These are phyloP conservation scores for Hypoxylon cercidicola DNA, from an alignment of 495 filamentous ascomycete genomes.

Conservation along the genomic window DNA sequence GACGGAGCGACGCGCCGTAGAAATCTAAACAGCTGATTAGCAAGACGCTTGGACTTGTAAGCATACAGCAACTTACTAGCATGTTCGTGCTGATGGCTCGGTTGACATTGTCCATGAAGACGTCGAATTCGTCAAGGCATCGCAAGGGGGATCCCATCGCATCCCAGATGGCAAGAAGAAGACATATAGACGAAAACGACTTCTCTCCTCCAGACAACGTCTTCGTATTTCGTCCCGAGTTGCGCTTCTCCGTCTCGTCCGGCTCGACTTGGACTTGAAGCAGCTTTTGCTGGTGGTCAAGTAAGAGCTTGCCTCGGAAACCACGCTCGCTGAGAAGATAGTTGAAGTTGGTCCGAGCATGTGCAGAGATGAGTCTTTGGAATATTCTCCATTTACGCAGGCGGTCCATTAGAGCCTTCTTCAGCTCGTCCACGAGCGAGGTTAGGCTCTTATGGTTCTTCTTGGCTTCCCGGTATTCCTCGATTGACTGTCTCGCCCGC, in stretches of 20 bases:
- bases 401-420: constrained; percentile 73
- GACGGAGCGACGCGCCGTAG: constrained; percentile 82
- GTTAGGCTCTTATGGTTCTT: constrained; percentile 56
- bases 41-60: constrained; percentile 8
- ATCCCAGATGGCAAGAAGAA: constrained; percentile 93
- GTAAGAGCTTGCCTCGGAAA: constrained; percentile 82
- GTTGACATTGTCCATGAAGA: constrained; percentile 99
- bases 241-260: constrained; percentile 74
- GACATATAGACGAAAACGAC: constrained; percentile 95
- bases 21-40: constrained; percentile 65
- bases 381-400: constrained; percentile 82
- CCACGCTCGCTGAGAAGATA: constrained; percentile 88
- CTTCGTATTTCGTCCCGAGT: constrained; percentile 80
- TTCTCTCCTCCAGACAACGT: constrained; percentile 97
- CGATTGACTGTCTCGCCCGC: constrained; percentile 46
- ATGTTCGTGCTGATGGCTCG: constrained; percentile 92
- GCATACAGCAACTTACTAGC: constrained; percentile 70
- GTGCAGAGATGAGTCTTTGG: constrained; percentile 80
- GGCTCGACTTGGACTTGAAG: constrained; percentile 85
- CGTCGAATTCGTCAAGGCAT: constrained; percentile 98
- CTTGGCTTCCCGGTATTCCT: constrained; percentile 52
- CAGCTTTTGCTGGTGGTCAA: constrained; percentile 77
- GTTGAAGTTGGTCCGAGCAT: constrained; percentile 85
- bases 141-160: constrained; percentile 96
- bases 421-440: constrained; percentile 66